Evolutionary conservation across 192 early-diverging fungal genomes (phyloP), one percentile per base, ranked within the genome.

Genomic region (Linnemannia exigua): DNA sequence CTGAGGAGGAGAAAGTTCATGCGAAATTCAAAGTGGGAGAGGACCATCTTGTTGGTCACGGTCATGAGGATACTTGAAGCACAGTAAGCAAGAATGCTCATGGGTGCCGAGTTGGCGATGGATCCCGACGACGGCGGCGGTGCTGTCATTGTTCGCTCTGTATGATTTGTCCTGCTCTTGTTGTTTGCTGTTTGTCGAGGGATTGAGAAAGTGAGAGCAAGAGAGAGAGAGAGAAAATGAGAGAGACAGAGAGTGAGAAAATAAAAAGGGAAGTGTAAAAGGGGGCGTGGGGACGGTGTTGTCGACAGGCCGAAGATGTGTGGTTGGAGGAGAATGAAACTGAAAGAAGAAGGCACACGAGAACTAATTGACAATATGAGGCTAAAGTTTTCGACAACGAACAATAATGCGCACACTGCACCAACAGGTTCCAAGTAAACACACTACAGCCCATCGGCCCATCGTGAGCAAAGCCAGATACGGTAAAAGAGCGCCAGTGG

Each of bases 71-170:
- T 97, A 72, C 95, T 96, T 54, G 96, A 92, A 67, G 76, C 87
- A 91, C 97, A 98, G 88, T 98, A 98, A 79, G 94, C 92, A 52
- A 93, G 71, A 74, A 98, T 95, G 54, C 96, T 95, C 47, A 95
- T 81, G 25, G 90, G 70, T 14, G 79, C 74, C 19, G 79, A 77
- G 37, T 77, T 77, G 76, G 76, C 67, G 6, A 77, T 77, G 35
- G 67, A 50, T 31, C 41, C 19, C 20, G 22, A 35, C 36, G 66
- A 50, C 35, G 76, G 35, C 28, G 28, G 58, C 48, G 76, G 76
- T 54, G 76, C 67, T 33, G 76, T 70, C 67, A 70, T 77, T 12
- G n/a, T n/a, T 25, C 31, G 58, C 0, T 63, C 22, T 31, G 58
- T 33, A 11, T n/a, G n/a, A 15, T 63, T n/a, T 31, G 28, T 54